Base-by-base conservation (phyloP, 148 eudicot genomes). In the Nepenthes gracilis region DNA sequence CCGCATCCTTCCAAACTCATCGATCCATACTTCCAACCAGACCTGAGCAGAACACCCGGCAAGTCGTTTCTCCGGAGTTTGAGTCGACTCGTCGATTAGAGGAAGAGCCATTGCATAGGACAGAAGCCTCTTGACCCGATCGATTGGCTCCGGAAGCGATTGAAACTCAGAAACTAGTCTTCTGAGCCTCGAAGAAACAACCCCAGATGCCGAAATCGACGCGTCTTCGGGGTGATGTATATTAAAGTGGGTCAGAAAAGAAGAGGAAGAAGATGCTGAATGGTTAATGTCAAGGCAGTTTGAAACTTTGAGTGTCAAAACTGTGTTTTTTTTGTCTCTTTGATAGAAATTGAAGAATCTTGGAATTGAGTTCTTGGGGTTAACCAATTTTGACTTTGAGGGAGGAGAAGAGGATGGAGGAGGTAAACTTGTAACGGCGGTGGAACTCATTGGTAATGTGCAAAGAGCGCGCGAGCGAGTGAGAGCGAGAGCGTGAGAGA, bases 41-140 rank as follows among this genome's bases (percentile, higher is more conserved):
- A 87, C 92, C 81, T 79, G 88, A 2, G 92, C 79, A 1, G 97
- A 79, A 36, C 97, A 87, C 2, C 97, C 97, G 45, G 61, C 49
- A 3, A 91, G 84, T 6, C 90, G 80, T 58, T 85, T 85, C 60
- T 80, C 80, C 50, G 74, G 71, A 11, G 72, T 51, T 37, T 82
- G 76, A 60, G 63, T 61, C 58, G 75, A 70, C 55, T 83, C 83
- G 13, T 77, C 71, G 15, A 91, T 65, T 6, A 52, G 81, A 1
- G 87, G 78, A 0, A 87, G 75, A n/a, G 69, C 69, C 7, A 58
- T 43, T 2, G 97, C 92, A 55, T 85, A 83, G 15, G 74, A 73
- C 0, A 91, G 53, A 7, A 91, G 62, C 43, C 90, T 71, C 63
- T 76, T 91, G 9, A 87, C 96, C 57, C 92, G 71, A n/a, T 91